Percentiles rank a stretch among this genome's conserved stretches.
These are phyloP conservation scores for Ustulina deusta DNA, from an alignment of 2,329 filamentous ascomycete species.

Conservation along the genomic window DNA sequence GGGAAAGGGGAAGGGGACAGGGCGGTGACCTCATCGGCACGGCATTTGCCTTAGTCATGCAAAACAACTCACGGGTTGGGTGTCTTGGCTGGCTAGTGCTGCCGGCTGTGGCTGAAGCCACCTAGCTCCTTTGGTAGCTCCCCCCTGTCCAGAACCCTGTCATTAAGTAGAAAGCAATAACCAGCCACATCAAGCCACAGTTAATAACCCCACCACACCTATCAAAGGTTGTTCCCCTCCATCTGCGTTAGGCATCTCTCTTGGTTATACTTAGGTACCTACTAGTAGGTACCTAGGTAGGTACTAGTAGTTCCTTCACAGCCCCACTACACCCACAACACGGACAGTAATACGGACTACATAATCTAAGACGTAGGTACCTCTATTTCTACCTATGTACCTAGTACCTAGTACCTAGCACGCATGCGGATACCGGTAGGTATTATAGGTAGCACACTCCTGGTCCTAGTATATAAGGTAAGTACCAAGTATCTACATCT, in stretches of 20 bases:
- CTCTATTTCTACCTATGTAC: too few species aligned
- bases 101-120: conserved; percentile 22
- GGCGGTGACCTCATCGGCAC: conserved; percentile 33
- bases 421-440: not conserved
- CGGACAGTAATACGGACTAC: too few species aligned
- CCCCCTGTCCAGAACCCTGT: conserved; percentile 1
- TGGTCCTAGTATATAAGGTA: not conserved
- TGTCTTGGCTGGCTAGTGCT: conserved; percentile 14
- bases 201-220: conserved; percentile 8
- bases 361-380: too few species aligned
- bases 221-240: not conserved
- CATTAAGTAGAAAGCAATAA: not conserved
- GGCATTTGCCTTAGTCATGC: conserved; percentile 28
- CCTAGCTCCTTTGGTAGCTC: conserved; percentile 13
- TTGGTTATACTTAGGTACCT: too few species aligned
- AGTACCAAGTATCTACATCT: too few species aligned
- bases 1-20: not conserved
- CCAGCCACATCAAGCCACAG: conserved; percentile 1
- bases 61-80: not conserved
- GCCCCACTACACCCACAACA: too few species aligned
- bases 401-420: too few species aligned
- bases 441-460: not conserved
- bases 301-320: too few species aligned
- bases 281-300: too few species aligned
- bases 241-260: too few species aligned